Evolutionary conservation across 495 filamentous ascomycete species (phyloP).

Genomic region (Zalerion maritima): DNA sequence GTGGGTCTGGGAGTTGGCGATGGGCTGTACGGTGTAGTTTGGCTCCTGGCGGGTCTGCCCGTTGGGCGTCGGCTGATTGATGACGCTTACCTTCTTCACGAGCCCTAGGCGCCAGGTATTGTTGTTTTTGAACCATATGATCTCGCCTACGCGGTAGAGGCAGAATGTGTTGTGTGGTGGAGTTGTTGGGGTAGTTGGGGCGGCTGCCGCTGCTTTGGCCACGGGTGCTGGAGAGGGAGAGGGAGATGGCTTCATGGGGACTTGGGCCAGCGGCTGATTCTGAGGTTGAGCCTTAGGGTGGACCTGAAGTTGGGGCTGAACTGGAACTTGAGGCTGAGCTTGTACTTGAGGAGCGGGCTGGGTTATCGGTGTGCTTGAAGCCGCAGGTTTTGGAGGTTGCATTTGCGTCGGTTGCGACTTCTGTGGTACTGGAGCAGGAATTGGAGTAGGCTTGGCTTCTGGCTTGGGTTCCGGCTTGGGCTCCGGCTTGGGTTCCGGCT

Average conservation of each 20-base stretch:
- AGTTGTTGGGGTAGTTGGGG: slow-evolving; percentile 3
- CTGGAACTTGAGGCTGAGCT: slow-evolving; percentile 1
- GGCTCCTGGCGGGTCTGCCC: slow-evolving; percentile 4
- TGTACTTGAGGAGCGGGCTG: no score
- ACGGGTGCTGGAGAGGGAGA: no score
- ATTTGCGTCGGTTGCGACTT: no score
- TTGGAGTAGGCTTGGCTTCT: no score
- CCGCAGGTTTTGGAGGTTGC: no score
- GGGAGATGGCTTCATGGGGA: no score
- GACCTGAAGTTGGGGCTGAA: not conserved
- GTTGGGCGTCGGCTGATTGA: slow-evolving; percentile 12
- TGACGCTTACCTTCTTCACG: no score
- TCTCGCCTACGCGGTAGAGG: slow-evolving; percentile 26
- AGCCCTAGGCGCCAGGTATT: slow-evolving; percentile 24
- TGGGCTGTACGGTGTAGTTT: slow-evolving; percentile 4
- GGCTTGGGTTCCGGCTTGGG: no score
- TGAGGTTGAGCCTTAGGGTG: not conserved
- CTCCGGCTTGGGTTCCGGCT: no score
- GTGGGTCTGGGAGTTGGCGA: slow-evolving; percentile 8
- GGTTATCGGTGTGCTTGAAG: no score
- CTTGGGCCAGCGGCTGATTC: not conserved
- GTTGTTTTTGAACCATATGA: slow-evolving; percentile 26
- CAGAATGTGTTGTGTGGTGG: slow-evolving; percentile 6
- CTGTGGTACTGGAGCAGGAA: no score
- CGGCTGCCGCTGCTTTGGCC: slow-evolving; percentile 2